A percentile compares a stretch with the other conserved stretches of the same genome.
Conservation (phyloP, 768 basidiomycete species). For the Kwoniella newhampshirensis region DNA sequence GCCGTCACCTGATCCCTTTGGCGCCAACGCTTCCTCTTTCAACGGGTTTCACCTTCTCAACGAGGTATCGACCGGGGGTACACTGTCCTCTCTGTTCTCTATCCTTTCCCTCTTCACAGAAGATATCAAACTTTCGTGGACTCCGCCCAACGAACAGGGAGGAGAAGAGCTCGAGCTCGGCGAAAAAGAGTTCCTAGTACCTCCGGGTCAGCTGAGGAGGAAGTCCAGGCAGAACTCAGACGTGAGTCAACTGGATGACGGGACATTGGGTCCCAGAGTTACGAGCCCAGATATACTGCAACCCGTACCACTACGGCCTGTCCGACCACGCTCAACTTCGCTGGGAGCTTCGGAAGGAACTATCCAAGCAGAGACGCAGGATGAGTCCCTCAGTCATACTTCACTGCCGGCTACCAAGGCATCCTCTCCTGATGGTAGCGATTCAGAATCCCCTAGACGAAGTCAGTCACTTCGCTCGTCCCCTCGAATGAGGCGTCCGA, state of each 20-base stretch:
- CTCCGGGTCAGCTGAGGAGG: neutral
- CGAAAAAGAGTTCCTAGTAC: neutral
- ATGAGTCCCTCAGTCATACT: neutral
- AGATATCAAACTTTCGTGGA: conserved; percentile 70
- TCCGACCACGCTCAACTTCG: conserved; percentile 7
- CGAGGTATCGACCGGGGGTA: conserved; percentile 93
- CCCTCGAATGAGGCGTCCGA: conserved; percentile 5
- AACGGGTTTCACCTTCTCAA: conserved; percentile 96
- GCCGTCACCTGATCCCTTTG: conserved; percentile 31
- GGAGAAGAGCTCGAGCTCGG: conserved; percentile 14
- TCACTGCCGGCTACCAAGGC: conserved; percentile 22
- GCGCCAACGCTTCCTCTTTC: conserved; percentile 59
- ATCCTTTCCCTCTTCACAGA: conserved; percentile 97
- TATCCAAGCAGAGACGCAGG: neutral
- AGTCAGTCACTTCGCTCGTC: conserved; percentile 18
- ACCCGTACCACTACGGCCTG: neutral
- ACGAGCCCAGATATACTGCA: conserved; percentile 14
- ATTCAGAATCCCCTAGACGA: neutral
- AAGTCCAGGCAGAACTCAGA: conserved; percentile 44
- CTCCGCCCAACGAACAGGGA: conserved; percentile 56
- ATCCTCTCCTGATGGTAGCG: conserved; percentile 11
- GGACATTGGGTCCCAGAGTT: conserved; percentile 10
- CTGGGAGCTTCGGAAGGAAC: neutral
- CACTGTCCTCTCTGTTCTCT: conserved; percentile 91
- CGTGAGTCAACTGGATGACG: conserved; percentile 49